Evolutionary conservation across 2,329 filamentous ascomycete species (phyloP).

Genomic region (Colletotrichum simmondsii): DNA sequence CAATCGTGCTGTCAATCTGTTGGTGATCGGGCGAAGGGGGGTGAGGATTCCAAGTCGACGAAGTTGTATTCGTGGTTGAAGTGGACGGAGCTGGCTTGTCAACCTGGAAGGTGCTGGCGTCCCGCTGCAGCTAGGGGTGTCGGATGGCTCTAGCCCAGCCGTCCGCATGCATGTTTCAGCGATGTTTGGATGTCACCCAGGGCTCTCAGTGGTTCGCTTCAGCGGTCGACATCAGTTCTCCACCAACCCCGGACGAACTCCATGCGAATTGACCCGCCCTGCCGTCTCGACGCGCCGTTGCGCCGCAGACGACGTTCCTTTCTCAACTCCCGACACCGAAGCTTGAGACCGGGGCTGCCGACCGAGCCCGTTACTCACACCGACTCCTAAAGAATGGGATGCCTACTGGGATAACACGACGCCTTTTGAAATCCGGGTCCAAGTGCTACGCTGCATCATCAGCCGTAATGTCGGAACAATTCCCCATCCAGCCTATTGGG

Average conservation of each 20-base stretch:
- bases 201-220: constrained; percentile 20
- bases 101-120: constrained; percentile 1
- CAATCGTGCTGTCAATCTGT: background rate
- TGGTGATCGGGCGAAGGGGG: background rate
- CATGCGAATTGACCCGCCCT: constrained; percentile 6
- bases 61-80: background rate
- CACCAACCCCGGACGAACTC: constrained; percentile 20
- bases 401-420: background rate
- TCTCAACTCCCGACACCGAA: constrained; percentile 22
- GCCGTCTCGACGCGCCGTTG: constrained; percentile 2
- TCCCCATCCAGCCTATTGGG: constrained; percentile 75
- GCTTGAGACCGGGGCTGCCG: constrained; percentile 23
- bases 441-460: background rate
- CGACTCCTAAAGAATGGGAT: background rate
- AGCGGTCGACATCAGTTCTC: constrained; percentile 8
- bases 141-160: constrained; percentile 23
- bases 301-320: constrained; percentile 25
- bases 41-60: background rate
- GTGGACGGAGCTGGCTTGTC: background rate
- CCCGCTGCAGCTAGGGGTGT: constrained; percentile 22
- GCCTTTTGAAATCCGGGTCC: background rate
- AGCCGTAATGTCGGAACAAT: constrained; percentile 45
- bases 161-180: constrained; percentile 31
- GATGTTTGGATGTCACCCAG: constrained; percentile 25
- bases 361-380: background rate